Percentiles rank a stretch among this genome's conserved stretches.
Conservation (phyloP, 176 grass and related monocot genomes). For the Triticum turgidum region DNA sequence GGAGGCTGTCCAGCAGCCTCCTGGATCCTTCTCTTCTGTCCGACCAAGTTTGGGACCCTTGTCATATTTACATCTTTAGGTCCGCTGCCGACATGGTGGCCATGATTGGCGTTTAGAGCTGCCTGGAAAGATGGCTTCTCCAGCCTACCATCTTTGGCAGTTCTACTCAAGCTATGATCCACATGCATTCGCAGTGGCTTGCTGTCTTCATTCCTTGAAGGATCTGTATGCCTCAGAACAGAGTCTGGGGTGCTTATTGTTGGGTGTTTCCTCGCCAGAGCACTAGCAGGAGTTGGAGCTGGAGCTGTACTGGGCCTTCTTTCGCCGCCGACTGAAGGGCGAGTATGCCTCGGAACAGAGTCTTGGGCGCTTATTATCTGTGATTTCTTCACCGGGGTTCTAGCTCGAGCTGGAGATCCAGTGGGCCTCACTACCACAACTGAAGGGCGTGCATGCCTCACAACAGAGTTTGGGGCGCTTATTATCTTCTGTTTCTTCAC, state of each 20-base stretch:
- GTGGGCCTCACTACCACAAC: neutral
- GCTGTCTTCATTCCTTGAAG: slow-evolving; percentile 29
- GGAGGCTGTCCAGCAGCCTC: slow-evolving; percentile 20
- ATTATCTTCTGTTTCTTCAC: slow-evolving; percentile 20
- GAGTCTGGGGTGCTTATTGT: slow-evolving; percentile 26
- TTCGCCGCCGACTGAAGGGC: neutral
- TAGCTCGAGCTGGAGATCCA: neutral
- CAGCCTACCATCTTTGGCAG: slow-evolving; percentile 3
- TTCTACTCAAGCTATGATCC: slow-evolving; percentile 1
- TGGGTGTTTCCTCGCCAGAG: slow-evolving; percentile 9
- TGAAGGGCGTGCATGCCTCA: slow-evolving; percentile 7
- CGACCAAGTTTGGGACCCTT: slow-evolving; percentile 33
- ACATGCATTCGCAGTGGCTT: neutral
- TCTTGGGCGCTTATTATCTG: slow-evolving; percentile 27
- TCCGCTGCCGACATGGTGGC: neutral
- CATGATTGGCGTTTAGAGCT: slow-evolving; percentile 13
- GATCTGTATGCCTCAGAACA: slow-evolving; percentile 26
- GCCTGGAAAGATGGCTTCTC: slow-evolving; percentile 4
- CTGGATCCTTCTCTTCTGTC: slow-evolving; percentile 51
- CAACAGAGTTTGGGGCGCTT: slow-evolving; percentile 24
- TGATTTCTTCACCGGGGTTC: neutral
- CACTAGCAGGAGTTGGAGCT: neutral
- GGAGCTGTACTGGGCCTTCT: neutral
- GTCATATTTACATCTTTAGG: slow-evolving; percentile 6
- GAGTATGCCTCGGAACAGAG: slow-evolving; percentile 25